Evolutionary conservation across 1,284 basidiomycete species (phyloP), one percentile per base, ranked within the genome.

Genomic region (Ceratobasidium sp.): DNA sequence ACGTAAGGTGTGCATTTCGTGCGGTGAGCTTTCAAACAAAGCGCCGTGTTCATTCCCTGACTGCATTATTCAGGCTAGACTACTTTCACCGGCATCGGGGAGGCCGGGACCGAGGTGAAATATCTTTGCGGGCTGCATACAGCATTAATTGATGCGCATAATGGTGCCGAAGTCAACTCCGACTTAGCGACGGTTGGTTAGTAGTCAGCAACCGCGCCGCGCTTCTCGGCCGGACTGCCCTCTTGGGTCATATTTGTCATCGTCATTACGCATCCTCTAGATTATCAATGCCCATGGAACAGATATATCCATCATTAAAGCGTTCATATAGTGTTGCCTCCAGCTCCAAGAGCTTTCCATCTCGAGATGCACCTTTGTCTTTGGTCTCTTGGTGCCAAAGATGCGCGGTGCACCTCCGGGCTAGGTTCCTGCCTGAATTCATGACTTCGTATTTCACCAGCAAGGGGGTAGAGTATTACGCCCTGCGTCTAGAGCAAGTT

Each of bases 361-460:
- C 30, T 64, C 62, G 12, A 76, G 73, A 20, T 76, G 73, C 30
- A 66, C 73, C 73, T 64, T 14, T 38, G 73, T 18, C 41, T 60
- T 23, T 41, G 50, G 23, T 10, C 16, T 30, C 18, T 46, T 3
- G 7, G 5, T 35, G 14, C 4, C 59, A 44, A 30, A 7, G 52
- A 23, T 18, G 35, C 10, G 5, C 10, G 14, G 1, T 76, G 16
- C 67, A 30, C 27, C 27, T 30, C 27, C 27, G 27, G 27, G 27
- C 27, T 30, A 30, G 27, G 27, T 30, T 30, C 27, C 27, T 30
- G 27, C 27, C 27, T 30, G 27, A 30, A 30, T 30, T 18, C 73
- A 76, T 41, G 73, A 76, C 33, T 30, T 64, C 73, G 6, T 76
- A 76, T 35, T 76, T 76, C 20, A 64, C 73, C n/a, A n/a, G 35